phyloP scores from a whole-genome alignment of 1,284 basidiomycete genomes.

The Kwoniella shivajii region DNA sequence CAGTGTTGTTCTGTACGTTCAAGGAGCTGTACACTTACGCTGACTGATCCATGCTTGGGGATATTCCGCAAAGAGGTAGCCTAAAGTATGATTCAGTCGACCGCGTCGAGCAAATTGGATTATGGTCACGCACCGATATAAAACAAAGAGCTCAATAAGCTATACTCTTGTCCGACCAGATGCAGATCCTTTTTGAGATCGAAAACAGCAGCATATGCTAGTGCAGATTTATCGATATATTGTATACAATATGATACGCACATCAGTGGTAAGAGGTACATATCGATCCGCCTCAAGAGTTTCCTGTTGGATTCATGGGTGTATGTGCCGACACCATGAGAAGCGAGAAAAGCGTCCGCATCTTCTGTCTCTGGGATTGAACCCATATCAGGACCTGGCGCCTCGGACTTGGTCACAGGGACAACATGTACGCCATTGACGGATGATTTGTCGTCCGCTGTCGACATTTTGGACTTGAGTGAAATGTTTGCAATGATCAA shows the following conservation, averaged over 20 bases:
- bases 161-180: conserved; percentile 7
- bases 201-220: conserved; percentile 9
- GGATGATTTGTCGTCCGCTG: conserved; percentile 4
- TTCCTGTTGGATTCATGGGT: conserved; percentile 11
- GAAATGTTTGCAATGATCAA: no score
- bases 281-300: conserved; percentile 9
- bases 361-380: conserved; percentile 4
- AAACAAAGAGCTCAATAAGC: conserved; percentile 8
- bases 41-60: conserved; percentile 9
- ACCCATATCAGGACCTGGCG: background rate
- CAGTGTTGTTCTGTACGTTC: background rate
- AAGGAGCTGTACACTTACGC: background rate
- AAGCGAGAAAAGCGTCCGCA: conserved; percentile 5
- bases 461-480: background rate
- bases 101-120: background rate
- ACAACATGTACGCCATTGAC: background rate
- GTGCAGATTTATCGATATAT: conserved; percentile 8
- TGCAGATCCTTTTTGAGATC: conserved; percentile 3
- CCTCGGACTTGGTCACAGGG: background rate
- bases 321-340: conserved; percentile 3
- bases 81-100: background rate
- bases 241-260: conserved; percentile 11
- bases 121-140: conserved; percentile 3
- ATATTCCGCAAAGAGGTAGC: conserved; percentile 9
- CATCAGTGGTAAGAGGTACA: conserved; percentile 11